Evolutionary conservation across 768 basidiomycete species (phyloP), one percentile per base, ranked within the genome.

Genomic region (Rhizopogon vesiculosus): DNA sequence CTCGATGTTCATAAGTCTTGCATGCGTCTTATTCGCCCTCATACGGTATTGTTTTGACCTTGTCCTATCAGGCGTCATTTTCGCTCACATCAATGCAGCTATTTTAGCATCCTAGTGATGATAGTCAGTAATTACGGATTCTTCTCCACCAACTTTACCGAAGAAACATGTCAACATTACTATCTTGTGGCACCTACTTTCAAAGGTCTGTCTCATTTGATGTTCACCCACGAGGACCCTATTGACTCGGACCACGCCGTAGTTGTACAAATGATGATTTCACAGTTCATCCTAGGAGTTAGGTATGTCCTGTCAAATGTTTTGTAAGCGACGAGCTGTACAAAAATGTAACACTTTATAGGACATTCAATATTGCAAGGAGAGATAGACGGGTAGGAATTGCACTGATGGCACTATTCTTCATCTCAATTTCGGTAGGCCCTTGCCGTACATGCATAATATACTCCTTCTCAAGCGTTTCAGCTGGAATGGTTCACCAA

Each of bases 191-290:
- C 83, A 1, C 82, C 86, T 15, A 64, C 76, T 12, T 81, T 86
- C 65, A 87, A 88, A 79, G 85, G 87, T 83, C 44, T 22, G 40
- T 43, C 35, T 5, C 2, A 22, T 16, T 8, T 10, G 33, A 8
- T 9, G 5, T 22, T 38, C 15, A 22, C 33, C 15, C 5, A 38
- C 15, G 5, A 10, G 15, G 19, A 22, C 48, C 16, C 3, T 25
- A 16, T 53, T 25, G 46, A 16, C 25, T 25, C 25, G 25, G 25
- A 25, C 31, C 2, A 2, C 5, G 16, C 46, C 49, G 9, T 55
- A 88, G 87, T 82, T 5, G 16, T 85, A 8, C 87, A 89, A 66
- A 72, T 73, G 0, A 82, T 83, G 78, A 71, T 85, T 45, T 86
- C 86, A 6, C 86, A 89, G 63, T 70, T 77, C 9, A 87, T 89